These are phyloP conservation scores for Cyclostephanos tholiformis DNA, from an alignment of 108 stramenopile species.

Conservation along the genomic window DNA sequence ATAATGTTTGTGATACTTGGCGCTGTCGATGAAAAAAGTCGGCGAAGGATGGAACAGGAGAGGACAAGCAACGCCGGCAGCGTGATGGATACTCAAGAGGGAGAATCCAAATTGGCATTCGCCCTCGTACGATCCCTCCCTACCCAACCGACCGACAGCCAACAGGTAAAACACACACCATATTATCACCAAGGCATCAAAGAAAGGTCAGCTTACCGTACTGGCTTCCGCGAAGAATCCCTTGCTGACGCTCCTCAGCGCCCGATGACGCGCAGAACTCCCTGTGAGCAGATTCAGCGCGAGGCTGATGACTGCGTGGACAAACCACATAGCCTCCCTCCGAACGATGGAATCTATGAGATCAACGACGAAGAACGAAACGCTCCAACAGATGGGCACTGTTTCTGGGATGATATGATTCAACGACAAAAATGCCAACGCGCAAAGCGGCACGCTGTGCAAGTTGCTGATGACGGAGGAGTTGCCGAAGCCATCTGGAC, in stretches of 20 bases:
- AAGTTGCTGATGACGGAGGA: constrained; percentile 37
- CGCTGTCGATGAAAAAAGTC: background rate
- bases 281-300: constrained; percentile 37
- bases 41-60: background rate
- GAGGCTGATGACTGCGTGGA: constrained; percentile 38
- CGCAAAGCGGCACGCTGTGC: constrained; percentile 24
- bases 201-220: constrained; percentile 20
- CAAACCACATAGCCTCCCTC: constrained; percentile 35
- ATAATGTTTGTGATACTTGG: background rate
- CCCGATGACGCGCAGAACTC: constrained; percentile 15
- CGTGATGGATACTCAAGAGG: no score
- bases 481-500: constrained; percentile 32
- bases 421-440: constrained; percentile 34
- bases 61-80: no score
- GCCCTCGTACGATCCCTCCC: no score
- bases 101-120: no score
- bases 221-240: constrained; percentile 48
- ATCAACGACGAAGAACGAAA: constrained; percentile 41
- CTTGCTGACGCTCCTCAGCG: constrained; percentile 46
- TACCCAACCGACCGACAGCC: no score
- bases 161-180: no score
- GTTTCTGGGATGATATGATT: constrained; percentile 33
- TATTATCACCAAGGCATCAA: background rate
- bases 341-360: constrained; percentile 25
- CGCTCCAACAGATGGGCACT: constrained; percentile 36